Conservation (phyloP, 805 yeast genomes). For the Ogataea pini region DNA sequence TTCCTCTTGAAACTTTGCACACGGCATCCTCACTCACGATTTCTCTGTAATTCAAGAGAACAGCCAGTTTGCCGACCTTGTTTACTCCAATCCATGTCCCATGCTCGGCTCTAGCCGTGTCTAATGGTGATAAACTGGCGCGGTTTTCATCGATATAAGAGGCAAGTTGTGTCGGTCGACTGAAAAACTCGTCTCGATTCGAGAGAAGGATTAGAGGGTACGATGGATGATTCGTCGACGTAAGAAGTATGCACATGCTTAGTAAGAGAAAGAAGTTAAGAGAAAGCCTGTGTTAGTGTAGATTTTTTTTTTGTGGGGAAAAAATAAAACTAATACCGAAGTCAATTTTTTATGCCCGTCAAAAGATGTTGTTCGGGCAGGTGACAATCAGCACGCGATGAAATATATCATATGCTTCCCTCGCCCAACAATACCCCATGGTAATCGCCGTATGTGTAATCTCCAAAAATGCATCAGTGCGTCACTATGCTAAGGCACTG, state of each 20-base stretch:
- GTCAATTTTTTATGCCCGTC: too few relatives aligned
- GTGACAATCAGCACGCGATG: too few relatives aligned
- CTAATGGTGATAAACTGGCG: conserved; percentile 64
- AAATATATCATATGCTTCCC: too few relatives aligned
- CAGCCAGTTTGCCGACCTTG: conserved; percentile 59
- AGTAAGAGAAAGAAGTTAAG: not conserved
- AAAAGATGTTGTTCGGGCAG: too few relatives aligned
- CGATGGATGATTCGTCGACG: conserved; percentile 67
- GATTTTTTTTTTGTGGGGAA: not conserved
- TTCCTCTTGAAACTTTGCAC: conserved; percentile 45
- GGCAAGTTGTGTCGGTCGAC: conserved; percentile 69
- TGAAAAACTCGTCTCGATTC: conserved; percentile 84
- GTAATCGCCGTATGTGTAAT: too few relatives aligned
- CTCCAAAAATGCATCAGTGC: too few relatives aligned
- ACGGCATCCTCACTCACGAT: conserved; percentile 25
- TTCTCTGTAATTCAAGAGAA: conserved; percentile 75
- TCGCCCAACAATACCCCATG: too few relatives aligned
- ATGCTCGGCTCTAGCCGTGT: conserved; percentile 66
- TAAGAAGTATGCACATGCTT: conserved; percentile 75
- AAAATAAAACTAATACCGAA: too few relatives aligned
- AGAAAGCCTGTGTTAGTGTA: too few relatives aligned
- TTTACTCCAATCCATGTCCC: conserved; percentile 91
- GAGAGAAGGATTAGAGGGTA: conserved; percentile 77
- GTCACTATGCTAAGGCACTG: too few relatives aligned
- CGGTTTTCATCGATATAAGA: conserved; percentile 30